Conservation (phyloP, 2,329 filamentous ascomycete genomes). For the Beauveria sp. region DNA sequence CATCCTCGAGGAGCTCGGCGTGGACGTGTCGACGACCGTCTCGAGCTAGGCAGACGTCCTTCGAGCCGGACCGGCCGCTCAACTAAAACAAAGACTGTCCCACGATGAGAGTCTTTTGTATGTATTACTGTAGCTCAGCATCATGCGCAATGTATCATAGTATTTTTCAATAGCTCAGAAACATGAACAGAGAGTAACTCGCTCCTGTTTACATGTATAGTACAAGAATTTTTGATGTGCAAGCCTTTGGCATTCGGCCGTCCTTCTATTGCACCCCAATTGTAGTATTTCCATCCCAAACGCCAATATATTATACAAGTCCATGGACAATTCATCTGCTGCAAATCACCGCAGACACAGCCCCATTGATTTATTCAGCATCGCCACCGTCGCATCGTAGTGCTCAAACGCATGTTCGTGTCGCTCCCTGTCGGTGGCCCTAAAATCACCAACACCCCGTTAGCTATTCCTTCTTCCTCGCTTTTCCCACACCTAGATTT, state of each 20-base stretch:
- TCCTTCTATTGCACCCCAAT: background rate
- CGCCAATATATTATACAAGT: background rate
- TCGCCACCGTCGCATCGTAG: conserved; percentile 61
- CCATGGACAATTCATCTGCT: no score
- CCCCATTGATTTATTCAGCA: conserved; percentile 68
- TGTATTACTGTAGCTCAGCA: background rate
- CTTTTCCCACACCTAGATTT: background rate
- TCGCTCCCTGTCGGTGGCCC: conserved; percentile 16
- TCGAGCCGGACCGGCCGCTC: background rate
- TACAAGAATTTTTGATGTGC: background rate
- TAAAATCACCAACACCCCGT: conserved; percentile 2
- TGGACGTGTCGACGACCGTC: conserved; percentile 43
- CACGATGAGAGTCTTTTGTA: background rate
- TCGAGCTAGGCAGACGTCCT: conserved; percentile 17
- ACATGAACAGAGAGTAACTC: background rate
- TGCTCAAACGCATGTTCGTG: conserved; percentile 40
- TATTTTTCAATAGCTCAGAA: background rate
- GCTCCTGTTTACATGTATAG: background rate
- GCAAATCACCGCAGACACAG: conserved; percentile 47
- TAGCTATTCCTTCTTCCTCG: background rate
- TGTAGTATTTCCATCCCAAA: background rate
- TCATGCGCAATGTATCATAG: background rate
- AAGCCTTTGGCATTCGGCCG: background rate
- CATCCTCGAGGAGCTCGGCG: conserved; percentile 65
- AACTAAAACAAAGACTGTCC: background rate